Conservation (phyloP, 2,329 filamentous ascomycete genomes). For the Hypomyces rosellus region DNA sequence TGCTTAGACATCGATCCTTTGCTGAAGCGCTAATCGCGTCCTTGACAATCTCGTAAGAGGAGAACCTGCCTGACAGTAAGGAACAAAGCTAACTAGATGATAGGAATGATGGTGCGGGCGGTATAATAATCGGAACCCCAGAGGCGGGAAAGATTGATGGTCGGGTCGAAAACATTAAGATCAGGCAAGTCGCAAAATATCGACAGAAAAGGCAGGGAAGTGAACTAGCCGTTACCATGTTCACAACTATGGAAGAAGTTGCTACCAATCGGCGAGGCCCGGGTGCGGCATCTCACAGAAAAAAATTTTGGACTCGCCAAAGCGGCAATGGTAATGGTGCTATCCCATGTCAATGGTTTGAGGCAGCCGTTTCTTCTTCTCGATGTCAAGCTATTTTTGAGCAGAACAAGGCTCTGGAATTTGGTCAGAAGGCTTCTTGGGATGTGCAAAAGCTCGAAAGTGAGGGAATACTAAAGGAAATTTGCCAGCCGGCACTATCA, state of each 20-base stretch:
- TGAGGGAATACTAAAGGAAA: constrained; percentile 18
- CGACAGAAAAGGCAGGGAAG: not conserved
- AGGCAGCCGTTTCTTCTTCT: constrained; percentile 22
- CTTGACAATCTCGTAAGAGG: constrained; percentile 20
- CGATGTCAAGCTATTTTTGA: constrained; percentile 14
- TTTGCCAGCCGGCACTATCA: constrained; percentile 23
- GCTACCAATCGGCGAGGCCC: constrained; percentile 2
- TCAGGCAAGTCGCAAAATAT: constrained; percentile 9
- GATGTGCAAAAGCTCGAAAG: constrained; percentile 16
- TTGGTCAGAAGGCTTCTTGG: constrained; percentile 23
- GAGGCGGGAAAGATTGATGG: not conserved
- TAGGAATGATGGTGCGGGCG: not conserved
- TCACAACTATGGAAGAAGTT: not conserved
- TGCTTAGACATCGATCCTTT: constrained; percentile 15
- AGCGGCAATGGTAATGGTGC: not conserved
- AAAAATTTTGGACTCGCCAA: not conserved
- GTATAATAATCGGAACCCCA: not conserved
- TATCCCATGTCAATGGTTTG: constrained; percentile 20
- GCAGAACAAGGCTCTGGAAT: constrained; percentile 21
- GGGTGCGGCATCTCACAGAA: not conserved
- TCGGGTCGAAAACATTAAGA: not conserved
- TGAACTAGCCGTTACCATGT: constrained; percentile 1
- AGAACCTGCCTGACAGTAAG: not conserved
- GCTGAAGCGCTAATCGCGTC: constrained; percentile 18
- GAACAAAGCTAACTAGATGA: not conserved